Base-by-base conservation (phyloP, 495 filamentous ascomycete genomes). In the Talaromyces nanjingensis region DNA sequence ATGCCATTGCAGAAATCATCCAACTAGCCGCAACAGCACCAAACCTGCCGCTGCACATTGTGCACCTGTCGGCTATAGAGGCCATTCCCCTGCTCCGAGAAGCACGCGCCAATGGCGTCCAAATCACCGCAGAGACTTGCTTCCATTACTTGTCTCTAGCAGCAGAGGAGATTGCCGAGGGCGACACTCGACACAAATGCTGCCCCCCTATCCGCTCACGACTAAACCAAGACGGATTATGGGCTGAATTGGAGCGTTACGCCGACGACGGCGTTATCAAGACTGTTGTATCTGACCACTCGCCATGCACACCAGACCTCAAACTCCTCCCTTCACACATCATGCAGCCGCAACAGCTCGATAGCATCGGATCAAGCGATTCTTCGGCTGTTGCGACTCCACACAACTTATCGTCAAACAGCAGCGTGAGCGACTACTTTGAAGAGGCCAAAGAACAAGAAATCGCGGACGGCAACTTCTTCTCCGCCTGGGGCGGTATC, bases 91-190 rank as follows among this genome's bases (percentile, higher is more conserved):
- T 96, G n/a, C 80, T 98, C 53, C 86, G 87, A 54, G 83, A 87
- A 67, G 94, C 94, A 33, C 87, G 92, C 59, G 77, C 82, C n/a
- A 74, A 78, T 1, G 94, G 94, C 42, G 72, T 97, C 66, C 92
- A 93, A 63, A 90, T 98, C 77, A 96, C 94, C 2, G 93, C 94
- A 27, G 94, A 98, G 74, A 98, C 94, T 9, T 98, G 94, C 79
- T 97, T 96, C 84, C 94, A 98, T 79, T 98, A 98, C 72, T 85
- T 98, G 11, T 87, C 89, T n/a, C 83, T 98, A 12, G 89, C 92
- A 0, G 87, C 93, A 8, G 94, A 98, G 73, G 81, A 89, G 63
- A 89, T 98, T 57, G 81, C 85, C 57, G 86, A 94, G 55, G 94
- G 94, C 33, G 94, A 98, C 75, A 97, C 93, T 20, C 80, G 94